Base-by-base conservation (phyloP, 2,329 filamentous ascomycete species). In the Chaetomiaceae sp. region DNA sequence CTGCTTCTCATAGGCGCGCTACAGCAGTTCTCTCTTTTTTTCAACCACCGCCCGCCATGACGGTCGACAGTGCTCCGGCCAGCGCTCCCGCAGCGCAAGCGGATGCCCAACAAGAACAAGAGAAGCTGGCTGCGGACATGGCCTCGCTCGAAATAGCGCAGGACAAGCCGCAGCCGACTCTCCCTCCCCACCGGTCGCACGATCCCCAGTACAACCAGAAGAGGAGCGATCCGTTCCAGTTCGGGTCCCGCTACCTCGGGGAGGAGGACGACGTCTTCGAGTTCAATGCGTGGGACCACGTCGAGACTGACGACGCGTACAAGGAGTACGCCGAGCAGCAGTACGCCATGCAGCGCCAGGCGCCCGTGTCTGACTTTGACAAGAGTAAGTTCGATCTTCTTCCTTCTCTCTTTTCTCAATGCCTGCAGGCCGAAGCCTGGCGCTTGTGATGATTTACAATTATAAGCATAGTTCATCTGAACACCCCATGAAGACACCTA, bases 271-370 rank as follows among this genome's bases (percentile, higher is more conserved):
- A 97, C 68, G 89, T 95, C 65, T 99, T 92, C 73, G 88, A 95
- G 70, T 96, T 94, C 82, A 99, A 99, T 71, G 94, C 94, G 34
- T 99, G 94, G 94, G 94, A 99, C 69, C 92, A 99, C 69, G 94
- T 97, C 68, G 87, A 92, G 72, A 91, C 91, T 68, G 92, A 97
- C 73, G 84, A 89, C 63, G 80, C 85, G 37, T 97, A 96, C 78
- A 85, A 87, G 66, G 83, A 88, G 66, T 96, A 94, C 71, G 86
- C 91, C 56, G 84, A 91, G 71, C 74, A 84, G 66, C 94, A 97
- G 73, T 92, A 88, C 67, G 81, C 82, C 43, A 87, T 87, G 72
- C 94, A 99, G 74, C 85, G 91, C 60, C 82, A 87, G 64, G 80
- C 87, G 57, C 92, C 91, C 53, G 94, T 96, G 46, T 91, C 87